These are phyloP conservation scores for Beauveria scarabaeidicola DNA, from an alignment of 2,329 filamentous ascomycete species.

Conservation along the genomic window DNA sequence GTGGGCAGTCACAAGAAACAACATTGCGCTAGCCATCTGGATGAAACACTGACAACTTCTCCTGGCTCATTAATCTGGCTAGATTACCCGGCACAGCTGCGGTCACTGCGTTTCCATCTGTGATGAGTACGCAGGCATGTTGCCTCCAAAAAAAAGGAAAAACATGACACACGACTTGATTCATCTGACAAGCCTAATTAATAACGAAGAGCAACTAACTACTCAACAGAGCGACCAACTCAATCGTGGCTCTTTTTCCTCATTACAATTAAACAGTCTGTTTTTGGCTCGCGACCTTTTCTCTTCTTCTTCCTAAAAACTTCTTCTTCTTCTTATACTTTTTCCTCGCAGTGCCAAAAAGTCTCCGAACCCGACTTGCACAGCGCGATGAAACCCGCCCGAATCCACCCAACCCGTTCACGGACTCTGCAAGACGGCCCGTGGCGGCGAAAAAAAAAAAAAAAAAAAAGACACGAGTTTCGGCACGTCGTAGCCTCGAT, in stretches of 20 bases:
- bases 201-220: no score
- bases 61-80: background rate
- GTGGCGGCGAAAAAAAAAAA: background rate
- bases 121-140: background rate
- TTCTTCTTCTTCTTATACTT: no score
- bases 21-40: background rate
- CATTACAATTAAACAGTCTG: no score
- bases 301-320: no score
- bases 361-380: no score
- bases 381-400: background rate
- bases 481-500: background rate
- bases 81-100: background rate
- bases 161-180: no score
- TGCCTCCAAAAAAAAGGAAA: no score
- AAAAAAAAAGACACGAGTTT: background rate
- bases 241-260: no score
- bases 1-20: background rate
- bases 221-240: no score
- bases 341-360: no score
- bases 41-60: background rate
- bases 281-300: background rate
- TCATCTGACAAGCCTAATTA: no score
- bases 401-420: background rate
- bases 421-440: background rate
- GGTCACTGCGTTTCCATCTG: background rate